Evolutionary conservation across 2,329 filamentous ascomycete species (phyloP).

Genomic region (Neonectria magnoliae): DNA sequence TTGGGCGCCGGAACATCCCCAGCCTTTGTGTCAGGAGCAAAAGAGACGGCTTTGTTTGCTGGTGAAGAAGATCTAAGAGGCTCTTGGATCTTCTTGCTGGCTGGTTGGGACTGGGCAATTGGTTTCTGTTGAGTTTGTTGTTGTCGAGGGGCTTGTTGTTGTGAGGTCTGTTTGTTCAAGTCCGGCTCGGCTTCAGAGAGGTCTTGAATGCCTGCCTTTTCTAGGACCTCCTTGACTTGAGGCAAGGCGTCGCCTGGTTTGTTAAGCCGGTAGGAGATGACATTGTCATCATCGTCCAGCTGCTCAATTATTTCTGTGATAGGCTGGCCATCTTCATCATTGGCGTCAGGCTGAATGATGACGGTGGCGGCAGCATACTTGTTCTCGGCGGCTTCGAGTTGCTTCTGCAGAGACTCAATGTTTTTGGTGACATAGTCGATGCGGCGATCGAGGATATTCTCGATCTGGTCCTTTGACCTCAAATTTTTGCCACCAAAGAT

Average conservation of each 20-base stretch:
- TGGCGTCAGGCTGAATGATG: constrained; percentile 67
- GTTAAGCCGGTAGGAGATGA: constrained; percentile 74
- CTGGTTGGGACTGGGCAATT: constrained; percentile 8
- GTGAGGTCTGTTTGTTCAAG: neutral
- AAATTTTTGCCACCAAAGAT: constrained; percentile 49
- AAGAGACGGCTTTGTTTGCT: constrained; percentile 69
- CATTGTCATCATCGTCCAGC: constrained; percentile 88
- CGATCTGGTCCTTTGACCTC: constrained; percentile 56
- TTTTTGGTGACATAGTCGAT: constrained; percentile 93
- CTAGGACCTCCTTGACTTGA: constrained; percentile 75
- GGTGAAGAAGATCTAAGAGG: neutral
- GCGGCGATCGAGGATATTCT: constrained; percentile 73
- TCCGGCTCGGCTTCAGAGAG: constrained; percentile 37
- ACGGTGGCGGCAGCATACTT: constrained; percentile 73
- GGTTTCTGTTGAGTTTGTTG: constrained; percentile 1
- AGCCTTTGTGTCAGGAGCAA: constrained; percentile 68
- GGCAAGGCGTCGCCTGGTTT: constrained; percentile 74
- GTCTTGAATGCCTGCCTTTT: constrained; percentile 77
- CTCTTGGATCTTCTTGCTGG: constrained; percentile 6
- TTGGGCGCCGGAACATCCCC: constrained; percentile 50
- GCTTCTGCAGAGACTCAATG: constrained; percentile 76
- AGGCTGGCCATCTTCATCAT: constrained; percentile 76
- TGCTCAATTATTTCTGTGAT: constrained; percentile 93
- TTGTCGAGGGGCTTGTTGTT: constrained; percentile 6
- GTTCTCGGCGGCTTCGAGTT: constrained; percentile 74